These are phyloP conservation scores for Filobasidium uniguttulatum DNA, from an alignment of 1,284 basidiomycete genomes.

Conservation along the genomic window DNA sequence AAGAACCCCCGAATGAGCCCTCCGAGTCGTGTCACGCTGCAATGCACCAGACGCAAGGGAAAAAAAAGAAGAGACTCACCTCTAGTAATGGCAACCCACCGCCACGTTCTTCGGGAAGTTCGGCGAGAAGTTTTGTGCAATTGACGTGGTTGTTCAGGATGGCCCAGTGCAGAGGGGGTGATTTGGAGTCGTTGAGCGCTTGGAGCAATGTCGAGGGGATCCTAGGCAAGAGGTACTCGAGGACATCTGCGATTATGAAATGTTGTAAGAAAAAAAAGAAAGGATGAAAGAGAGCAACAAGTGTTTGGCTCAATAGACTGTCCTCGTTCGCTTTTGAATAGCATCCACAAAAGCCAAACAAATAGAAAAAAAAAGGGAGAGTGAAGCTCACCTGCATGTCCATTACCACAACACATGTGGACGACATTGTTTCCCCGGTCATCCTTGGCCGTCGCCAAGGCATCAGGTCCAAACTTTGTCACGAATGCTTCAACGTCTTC, in stretches of 20 bases:
- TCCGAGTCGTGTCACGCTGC: background rate
- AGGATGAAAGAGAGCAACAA: no score
- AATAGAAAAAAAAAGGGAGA: no score
- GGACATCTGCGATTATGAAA: constrained; percentile 47
- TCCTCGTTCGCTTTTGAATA: background rate
- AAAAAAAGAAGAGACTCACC: constrained; percentile 20
- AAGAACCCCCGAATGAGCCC: background rate
- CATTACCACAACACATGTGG: constrained; percentile 76
- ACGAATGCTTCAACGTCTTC: constrained; percentile 59
- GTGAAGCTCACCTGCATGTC: constrained; percentile 55
- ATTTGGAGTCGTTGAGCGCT: constrained; percentile 52
- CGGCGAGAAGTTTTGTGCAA: constrained; percentile 52
- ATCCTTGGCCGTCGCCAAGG: constrained; percentile 49
- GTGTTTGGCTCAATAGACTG: background rate
- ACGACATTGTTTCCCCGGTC: constrained; percentile 61
- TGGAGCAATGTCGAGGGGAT: constrained; percentile 48
- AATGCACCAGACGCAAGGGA: background rate
- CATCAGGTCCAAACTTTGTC: constrained; percentile 45
- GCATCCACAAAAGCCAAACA: background rate
- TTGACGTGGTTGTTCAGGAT: constrained; percentile 62
- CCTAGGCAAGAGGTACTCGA: constrained; percentile 54
- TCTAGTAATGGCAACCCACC: constrained; percentile 32
- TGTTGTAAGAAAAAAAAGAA: no score
- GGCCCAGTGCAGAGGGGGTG: constrained; percentile 79
- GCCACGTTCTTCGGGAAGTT: constrained; percentile 30